Conservation (phyloP, 2,329 filamentous ascomycete species). For the Emmonsiellopsis sp. region DNA sequence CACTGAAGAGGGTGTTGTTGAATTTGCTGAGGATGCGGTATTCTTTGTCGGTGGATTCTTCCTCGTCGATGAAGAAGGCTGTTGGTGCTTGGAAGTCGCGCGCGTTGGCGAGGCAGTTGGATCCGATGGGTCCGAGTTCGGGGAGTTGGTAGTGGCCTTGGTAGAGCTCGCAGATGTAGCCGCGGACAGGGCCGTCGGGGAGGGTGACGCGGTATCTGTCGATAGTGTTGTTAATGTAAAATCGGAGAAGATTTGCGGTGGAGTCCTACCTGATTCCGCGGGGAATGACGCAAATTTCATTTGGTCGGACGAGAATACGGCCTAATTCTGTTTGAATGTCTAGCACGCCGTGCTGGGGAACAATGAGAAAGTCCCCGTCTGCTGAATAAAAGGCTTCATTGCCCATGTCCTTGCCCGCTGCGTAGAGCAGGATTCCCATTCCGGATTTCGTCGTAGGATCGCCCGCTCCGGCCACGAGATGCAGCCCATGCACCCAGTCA, state of each 20-base stretch:
- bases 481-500: slow-evolving; percentile 60
- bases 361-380: slow-evolving; percentile 68
- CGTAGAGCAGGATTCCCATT: slow-evolving; percentile 70
- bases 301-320: slow-evolving; percentile 62
- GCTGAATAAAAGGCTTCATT: slow-evolving; percentile 73
- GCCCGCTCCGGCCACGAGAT: slow-evolving; percentile 67
- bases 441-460: slow-evolving; percentile 71
- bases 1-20: slow-evolving; percentile 56
- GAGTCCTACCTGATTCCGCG: slow-evolving; percentile 46
- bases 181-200: slow-evolving; percentile 51
- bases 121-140: slow-evolving; percentile 63
- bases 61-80: slow-evolving; percentile 57
- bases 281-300: slow-evolving; percentile 69
- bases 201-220: slow-evolving; percentile 59
- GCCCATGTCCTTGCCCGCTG: slow-evolving; percentile 70
- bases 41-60: slow-evolving; percentile 28
- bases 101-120: slow-evolving; percentile 63
- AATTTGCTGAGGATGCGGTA: slow-evolving; percentile 43
- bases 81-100: slow-evolving; percentile 67
- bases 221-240: neutral
- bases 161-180: slow-evolving; percentile 68
- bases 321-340: slow-evolving; percentile 73
- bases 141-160: slow-evolving; percentile 63
- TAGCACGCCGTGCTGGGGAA: slow-evolving; percentile 62
- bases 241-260: neutral